phyloP scores from a whole-genome alignment of 495 filamentous ascomycete species.

The Diplogelasinospora grovesii region DNA sequence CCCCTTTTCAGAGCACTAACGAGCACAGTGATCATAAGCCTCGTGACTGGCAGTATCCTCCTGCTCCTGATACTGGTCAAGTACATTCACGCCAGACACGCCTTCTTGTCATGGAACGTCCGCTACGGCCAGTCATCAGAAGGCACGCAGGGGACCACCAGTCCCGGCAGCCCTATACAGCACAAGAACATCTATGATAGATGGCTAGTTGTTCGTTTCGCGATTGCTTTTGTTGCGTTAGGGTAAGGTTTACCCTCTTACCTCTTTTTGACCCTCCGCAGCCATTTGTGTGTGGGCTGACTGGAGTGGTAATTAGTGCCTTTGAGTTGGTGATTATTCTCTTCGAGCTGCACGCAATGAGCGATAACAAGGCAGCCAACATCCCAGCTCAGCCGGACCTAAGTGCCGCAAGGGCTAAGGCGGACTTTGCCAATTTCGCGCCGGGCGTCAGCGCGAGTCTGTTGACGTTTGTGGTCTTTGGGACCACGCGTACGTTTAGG shows the following conservation, averaged over 20 bases:
- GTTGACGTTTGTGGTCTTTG: slow-evolving; percentile 35
- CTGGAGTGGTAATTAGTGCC: slow-evolving; percentile 7
- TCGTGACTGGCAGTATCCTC: slow-evolving; percentile 32
- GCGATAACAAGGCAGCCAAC: slow-evolving; percentile 26
- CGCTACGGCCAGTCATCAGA: slow-evolving; percentile 20
- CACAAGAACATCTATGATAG: slow-evolving; percentile 37
- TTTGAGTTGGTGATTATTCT: slow-evolving; percentile 40
- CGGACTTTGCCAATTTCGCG: slow-evolving; percentile 37
- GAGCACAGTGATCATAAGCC: slow-evolving; percentile 33
- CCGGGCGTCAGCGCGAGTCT: slow-evolving; percentile 36
- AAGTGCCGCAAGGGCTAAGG: slow-evolving; percentile 23
- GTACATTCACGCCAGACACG: slow-evolving; percentile 38
- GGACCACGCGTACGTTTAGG: slow-evolving; percentile 34
- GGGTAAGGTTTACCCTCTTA: slow-evolving; percentile 16
- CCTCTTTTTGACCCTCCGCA: not conserved
- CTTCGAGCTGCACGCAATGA: slow-evolving; percentile 32
- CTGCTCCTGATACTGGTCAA: slow-evolving; percentile 37
- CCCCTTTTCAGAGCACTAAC: slow-evolving; percentile 1
- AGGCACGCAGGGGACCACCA: slow-evolving; percentile 9
- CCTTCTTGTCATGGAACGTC: slow-evolving; percentile 33
- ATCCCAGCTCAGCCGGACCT: slow-evolving; percentile 29
- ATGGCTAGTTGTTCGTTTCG: slow-evolving; percentile 40
- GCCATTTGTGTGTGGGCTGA: not conserved
- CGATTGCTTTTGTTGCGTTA: slow-evolving; percentile 39
- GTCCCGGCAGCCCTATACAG: not conserved